Conservation (phyloP, 495 filamentous ascomycete species). For the Aspergillus egyptiacus region DNA sequence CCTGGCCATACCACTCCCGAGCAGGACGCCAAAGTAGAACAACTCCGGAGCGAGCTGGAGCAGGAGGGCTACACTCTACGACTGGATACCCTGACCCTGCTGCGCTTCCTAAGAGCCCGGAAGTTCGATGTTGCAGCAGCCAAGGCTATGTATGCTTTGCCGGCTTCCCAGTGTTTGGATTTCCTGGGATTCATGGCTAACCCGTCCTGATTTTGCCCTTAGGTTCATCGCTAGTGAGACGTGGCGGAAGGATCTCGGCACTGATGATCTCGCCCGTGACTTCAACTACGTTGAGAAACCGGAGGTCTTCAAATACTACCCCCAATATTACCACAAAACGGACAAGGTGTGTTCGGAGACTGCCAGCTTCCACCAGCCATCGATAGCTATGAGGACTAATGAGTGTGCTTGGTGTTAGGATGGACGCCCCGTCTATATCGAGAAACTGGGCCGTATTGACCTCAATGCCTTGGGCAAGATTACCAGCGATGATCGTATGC, state of each 20-base stretch:
- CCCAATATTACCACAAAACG: conserved; percentile 98
- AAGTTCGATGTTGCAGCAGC: conserved; percentile 84
- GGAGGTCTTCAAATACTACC: conserved; percentile 86
- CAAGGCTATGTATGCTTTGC: conserved; percentile 71
- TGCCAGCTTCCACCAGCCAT: neutral
- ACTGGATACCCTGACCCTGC: conserved; percentile 83
- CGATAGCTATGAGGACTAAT: conserved; percentile 10
- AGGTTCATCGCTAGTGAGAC: conserved; percentile 91
- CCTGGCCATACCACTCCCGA: conserved; percentile 80
- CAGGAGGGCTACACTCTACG: conserved; percentile 73
- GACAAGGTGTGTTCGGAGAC: conserved; percentile 64
- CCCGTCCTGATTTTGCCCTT: neutral
- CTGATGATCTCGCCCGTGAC: conserved; percentile 72
- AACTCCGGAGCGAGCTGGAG: conserved; percentile 81
- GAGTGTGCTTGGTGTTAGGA: conserved; percentile 50
- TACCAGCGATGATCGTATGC: conserved; percentile 87
- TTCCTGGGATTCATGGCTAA: conserved; percentile 9
- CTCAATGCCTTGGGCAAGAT: conserved; percentile 85
- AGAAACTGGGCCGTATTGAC: conserved; percentile 92
- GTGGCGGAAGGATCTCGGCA: conserved; percentile 81
- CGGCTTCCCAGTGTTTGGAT: neutral
- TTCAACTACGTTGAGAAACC: conserved; percentile 90
- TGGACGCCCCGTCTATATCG: conserved; percentile 94
- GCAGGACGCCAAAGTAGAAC: conserved; percentile 85
- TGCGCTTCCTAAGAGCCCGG: conserved; percentile 86